Base-by-base conservation (phyloP, 331 rosid species). In the Cydonia oblonga region DNA sequence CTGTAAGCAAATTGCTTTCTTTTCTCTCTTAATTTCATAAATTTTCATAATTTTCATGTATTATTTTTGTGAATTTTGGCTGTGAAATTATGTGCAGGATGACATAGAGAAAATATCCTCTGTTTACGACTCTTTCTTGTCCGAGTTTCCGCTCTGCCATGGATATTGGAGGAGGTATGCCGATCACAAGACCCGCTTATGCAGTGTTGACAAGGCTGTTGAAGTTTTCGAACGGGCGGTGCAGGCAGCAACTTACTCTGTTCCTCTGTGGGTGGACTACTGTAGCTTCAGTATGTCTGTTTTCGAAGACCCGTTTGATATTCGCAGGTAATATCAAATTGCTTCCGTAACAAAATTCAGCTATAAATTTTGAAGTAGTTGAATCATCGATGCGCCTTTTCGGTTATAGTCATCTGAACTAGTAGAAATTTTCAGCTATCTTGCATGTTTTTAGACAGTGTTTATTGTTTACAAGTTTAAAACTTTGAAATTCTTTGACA, bases 141-240 rank as follows among this genome's bases (percentile, higher is more conserved):
- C 90, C 1, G 71, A 87, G 83, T 93, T 85, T 71, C 96, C 98
- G 58, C 71, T 93, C 82, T 93, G 98, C 87, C 82, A 87, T 72
- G 95, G 97, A 73, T 93, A 93, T 73, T 93, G 97, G 98, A 79
- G 88, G 82, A 89, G 83, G 79, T 93, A 89, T 68, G 95, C 87
- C 61, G 81, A 79, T 32, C 95, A 85, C 72, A 86, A 84, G 85
- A 11, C 81, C 56, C 78, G 80, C 61, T 51, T 89, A 71, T 85
- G 88, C 81, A 75, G 88, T 4, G 57, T 74, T 33, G 98, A 89
- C 66, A 85, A 84, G 85, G 96, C 79, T 81, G 87, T 87, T 81
- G 87, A 90, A 75, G 83, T 93, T 52, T 93, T 93, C 63, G 98
- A 93, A 65, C 84, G 74, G 73, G 93, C 95, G 51, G 87, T 89